Percentiles rank a stretch among this genome's conserved stretches.
phyloP scores from a whole-genome alignment of 805 yeast species.

The Blastobotrys robertii region DNA sequence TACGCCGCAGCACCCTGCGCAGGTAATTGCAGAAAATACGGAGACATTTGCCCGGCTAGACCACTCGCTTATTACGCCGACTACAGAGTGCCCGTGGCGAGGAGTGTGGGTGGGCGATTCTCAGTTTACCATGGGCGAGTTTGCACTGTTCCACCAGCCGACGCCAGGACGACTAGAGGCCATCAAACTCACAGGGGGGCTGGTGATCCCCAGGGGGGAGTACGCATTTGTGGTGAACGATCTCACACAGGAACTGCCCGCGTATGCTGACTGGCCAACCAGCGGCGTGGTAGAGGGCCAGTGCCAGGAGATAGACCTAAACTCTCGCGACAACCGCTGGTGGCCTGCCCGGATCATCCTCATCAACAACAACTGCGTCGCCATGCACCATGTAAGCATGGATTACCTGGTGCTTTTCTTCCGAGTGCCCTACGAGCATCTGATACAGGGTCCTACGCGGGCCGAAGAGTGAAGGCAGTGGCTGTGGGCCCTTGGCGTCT shows the following conservation, averaged over 20 bases:
- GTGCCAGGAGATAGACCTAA: no score
- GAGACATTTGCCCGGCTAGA: slow-evolving; percentile 19
- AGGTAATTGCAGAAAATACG: slow-evolving; percentile 12
- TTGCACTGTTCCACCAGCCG: slow-evolving; percentile 19
- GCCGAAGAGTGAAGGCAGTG: no score
- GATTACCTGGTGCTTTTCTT: no score
- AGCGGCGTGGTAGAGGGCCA: no score
- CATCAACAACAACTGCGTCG: no score
- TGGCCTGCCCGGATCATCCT: no score
- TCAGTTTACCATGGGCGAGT: slow-evolving; percentile 14
- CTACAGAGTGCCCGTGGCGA: slow-evolving; percentile 12
- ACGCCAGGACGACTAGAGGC: slow-evolving; percentile 19
- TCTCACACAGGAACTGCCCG: background rate
- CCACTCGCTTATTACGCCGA: slow-evolving; percentile 7
- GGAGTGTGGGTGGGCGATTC: slow-evolving; percentile 23
- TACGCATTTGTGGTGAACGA: slow-evolving; percentile 19
- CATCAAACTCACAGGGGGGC: slow-evolving; percentile 21
- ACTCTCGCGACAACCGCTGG: no score
- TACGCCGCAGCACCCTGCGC: background rate
- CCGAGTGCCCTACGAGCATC: no score
- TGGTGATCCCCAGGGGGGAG: slow-evolving; percentile 22
- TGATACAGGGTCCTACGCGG: no score
- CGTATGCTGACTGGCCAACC: no score
- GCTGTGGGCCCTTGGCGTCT: no score
- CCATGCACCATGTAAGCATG: no score